Evolutionary conservation across 2,329 filamentous ascomycete species (phyloP), one percentile per base, ranked within the genome.

Genomic region (Tolypocladium tundrense): DNA sequence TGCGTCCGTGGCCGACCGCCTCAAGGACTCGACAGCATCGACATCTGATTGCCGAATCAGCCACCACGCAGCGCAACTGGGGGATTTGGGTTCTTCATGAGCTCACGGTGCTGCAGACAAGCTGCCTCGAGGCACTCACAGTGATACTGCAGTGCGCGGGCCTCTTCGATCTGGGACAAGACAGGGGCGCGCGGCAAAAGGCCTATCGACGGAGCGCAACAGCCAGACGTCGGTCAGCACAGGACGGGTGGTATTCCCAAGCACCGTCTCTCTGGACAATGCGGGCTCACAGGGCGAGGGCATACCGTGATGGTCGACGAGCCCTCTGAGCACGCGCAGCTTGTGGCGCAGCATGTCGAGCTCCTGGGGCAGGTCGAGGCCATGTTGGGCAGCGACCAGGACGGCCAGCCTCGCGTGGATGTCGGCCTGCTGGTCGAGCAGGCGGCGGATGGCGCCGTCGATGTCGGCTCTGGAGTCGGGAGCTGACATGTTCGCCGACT

Each of bases 61-160:
- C 54, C 51, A 37, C 50, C 40, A 27, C 11, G 33, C 40, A 11
- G 58, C 53, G 57, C 52, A 59, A 41, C 33, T 51, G 54, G 53
- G 56, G 54, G 54, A 41, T 45, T 56, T 52, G n/a, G 24, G 39
- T 52, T 27, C 21, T 45, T 57, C 3, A 35, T 50, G 63, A 66
- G 60, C 69, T 61, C 64, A 73, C 70, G 65, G 61, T 72, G 66
- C 59, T 70, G 67, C 56, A 80, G 67, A 64, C 80, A 79, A 58
- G 75, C 76, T 55, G 73, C 73, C 65, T 84, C 80, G 57, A 84
- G 77, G 67, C 79, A 82, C 69, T 84, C 81, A 69, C 81, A 83
- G 62, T 77, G 78, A 64, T 84, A 81, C 66, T 84, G 81, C 56
- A 84, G 69, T 42, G 75, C 73, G 58, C 81, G 75, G 33, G 81